Evolutionary conservation across 768 basidiomycete genomes (phyloP).

Genomic region (Phylloporus arenicola): DNA sequence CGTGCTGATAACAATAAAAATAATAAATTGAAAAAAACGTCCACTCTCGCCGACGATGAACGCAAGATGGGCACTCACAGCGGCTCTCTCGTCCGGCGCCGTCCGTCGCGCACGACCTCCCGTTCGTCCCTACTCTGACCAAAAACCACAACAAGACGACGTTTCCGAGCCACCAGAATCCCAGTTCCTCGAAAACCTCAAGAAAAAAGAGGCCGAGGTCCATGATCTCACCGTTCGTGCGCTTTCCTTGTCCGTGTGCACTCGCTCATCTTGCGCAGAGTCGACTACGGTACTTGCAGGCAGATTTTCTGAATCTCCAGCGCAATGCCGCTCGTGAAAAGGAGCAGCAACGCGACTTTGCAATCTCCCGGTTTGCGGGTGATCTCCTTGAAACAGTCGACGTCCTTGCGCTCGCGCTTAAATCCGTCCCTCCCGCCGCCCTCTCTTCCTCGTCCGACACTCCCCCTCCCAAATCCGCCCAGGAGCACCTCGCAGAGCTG

Average conservation of each 20-base stretch:
- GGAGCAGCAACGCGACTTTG: conserved; percentile 88
- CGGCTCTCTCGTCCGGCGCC: conserved; percentile 48
- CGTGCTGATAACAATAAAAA: conserved; percentile 13
- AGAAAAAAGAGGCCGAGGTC: conserved; percentile 77
- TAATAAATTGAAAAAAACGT: background rate
- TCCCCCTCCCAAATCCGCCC: conserved; percentile 44
- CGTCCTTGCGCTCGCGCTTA: conserved; percentile 79
- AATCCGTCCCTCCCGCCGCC: conserved; percentile 60
- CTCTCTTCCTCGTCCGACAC: conserved; percentile 30
- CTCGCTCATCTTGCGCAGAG: conserved; percentile 42
- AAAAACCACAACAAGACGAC: conserved; percentile 30
- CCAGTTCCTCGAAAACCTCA: conserved; percentile 50
- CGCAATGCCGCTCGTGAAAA: conserved; percentile 88
- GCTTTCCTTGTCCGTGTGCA: background rate
- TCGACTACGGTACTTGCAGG: conserved; percentile 86
- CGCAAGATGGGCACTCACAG: conserved; percentile 50
- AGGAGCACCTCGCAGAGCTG: conserved; percentile 61
- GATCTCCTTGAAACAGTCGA: conserved; percentile 89
- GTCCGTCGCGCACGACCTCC: conserved; percentile 34
- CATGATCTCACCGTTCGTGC: conserved; percentile 74
- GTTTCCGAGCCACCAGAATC: conserved; percentile 20
- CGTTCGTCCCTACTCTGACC: conserved; percentile 56
- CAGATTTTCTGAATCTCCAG: conserved; percentile 94
- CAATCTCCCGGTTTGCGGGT: conserved; percentile 86
- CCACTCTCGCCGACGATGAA: conserved; percentile 36